Base-by-base conservation (phyloP, 1,139 yeast genomes). In the Kurtzmaniella quercitrusa region DNA sequence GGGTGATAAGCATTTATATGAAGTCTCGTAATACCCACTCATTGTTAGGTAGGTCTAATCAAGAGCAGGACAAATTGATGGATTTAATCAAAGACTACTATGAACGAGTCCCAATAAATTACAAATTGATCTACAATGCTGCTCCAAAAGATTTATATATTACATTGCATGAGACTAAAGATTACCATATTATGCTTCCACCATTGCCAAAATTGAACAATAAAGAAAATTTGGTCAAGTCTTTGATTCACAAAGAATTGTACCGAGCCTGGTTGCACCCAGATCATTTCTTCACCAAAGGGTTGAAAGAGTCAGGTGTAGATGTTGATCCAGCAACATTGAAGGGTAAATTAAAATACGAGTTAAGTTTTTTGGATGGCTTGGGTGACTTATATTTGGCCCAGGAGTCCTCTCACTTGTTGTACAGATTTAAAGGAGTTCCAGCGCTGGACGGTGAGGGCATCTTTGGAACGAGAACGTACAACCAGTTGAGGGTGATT, bases 311-410 rank as follows among this genome's bases (percentile, higher is more conserved):
- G 6, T 29, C 46, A 19, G 56, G 52, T n/a, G 45, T 59, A 15
- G 55, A 57, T 25, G 50, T 46, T 10, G 37, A 25, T 8, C 21
- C 25, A 17, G 14, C 39, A 10, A 27, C 37, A 3, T 31, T 37
- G 15, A 47, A 51, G 31, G 55, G 53, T 4, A 56, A 60, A n/a
- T 52, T 66, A 27, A 54, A 70, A 38, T 60, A 66, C 46, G 75
- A 70, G 45, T 58, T 70, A 36, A 68, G 73, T n/a, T 66, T 70
- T 43, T 61, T 68, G 44, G 77, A 71, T 49, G 77, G 77, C 0
- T 60, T 71, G 43, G 77, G 77, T 0, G 77, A 71, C 52, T 68
- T 68, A 47, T 68, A 62, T 44, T 57, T 71, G 41, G 70, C 75
- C 8, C 59, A 65, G 21, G 75, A 68, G 47, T 62, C 73, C 1